A percentile compares a stretch with the other conserved stretches of the same genome.
phyloP scores from a whole-genome alignment of 139 green algal species.

The Chlorella sp. region DNA sequence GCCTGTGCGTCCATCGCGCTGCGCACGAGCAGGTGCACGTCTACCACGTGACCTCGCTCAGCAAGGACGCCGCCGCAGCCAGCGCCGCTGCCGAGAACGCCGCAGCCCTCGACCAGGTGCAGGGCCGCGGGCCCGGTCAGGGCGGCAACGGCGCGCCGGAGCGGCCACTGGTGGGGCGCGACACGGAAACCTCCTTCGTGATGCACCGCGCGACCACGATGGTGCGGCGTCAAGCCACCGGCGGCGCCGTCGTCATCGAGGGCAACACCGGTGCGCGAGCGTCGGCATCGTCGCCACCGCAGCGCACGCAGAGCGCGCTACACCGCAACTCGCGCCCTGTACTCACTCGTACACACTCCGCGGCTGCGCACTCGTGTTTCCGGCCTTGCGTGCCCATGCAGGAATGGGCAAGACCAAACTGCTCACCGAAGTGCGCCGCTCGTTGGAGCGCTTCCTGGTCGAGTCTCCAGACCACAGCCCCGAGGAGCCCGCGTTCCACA shows the following conservation, averaged over 20 bases:
- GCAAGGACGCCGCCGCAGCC: not conserved
- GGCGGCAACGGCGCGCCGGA: slow-evolving; percentile 2
- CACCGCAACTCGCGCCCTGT: too few species aligned
- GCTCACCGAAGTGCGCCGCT: slow-evolving; percentile 54
- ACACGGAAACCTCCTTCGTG: slow-evolving; percentile 33
- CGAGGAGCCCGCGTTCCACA: slow-evolving; percentile 31
- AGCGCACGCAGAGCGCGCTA: too few species aligned
- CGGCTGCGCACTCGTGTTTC: not conserved
- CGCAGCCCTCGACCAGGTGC: not conserved
- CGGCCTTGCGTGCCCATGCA: not conserved
- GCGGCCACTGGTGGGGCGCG: slow-evolving; percentile 30
- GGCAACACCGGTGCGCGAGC: slow-evolving; percentile 46
- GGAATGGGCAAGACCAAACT: slow-evolving; percentile 65
- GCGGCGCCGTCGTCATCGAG: slow-evolving; percentile 58
- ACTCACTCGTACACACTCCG: too few species aligned
- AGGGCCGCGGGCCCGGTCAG: not conserved
- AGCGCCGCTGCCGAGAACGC: not conserved
- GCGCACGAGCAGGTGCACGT: slow-evolving; percentile 13
- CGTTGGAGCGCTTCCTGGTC: slow-evolving; percentile 32
- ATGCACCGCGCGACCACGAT: slow-evolving; percentile 29
- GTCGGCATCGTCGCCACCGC: too few species aligned
- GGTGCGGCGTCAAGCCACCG: slow-evolving; percentile 26
- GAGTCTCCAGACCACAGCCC: too few species aligned
- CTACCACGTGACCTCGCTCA: slow-evolving; percentile 3
- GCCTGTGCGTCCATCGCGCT: too few species aligned